Evolutionary conservation across 225 moss, liverwort and hornwort genomes (phyloP).

Genomic region (Pleurozium schreberi): DNA sequence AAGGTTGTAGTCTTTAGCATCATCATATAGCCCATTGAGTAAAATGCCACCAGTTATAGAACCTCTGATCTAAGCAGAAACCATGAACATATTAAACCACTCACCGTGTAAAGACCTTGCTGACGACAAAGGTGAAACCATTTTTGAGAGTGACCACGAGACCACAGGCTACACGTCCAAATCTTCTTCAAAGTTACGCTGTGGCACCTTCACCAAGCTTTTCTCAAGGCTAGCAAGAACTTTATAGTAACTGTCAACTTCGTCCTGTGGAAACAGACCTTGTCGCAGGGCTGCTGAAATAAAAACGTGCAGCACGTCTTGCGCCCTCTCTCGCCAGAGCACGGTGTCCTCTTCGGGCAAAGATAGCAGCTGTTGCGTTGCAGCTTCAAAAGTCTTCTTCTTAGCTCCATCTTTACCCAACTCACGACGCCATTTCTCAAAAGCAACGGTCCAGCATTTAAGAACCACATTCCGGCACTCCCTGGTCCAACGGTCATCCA

Average conservation of each 20-base stretch:
- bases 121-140: neutral
- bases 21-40: too few species aligned
- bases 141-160: neutral
- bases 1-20: too few species aligned
- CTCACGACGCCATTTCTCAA: constrained; percentile 55
- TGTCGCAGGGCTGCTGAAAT: constrained; percentile 44
- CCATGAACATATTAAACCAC: neutral
- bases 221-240: constrained; percentile 38
- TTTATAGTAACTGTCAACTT: constrained; percentile 30
- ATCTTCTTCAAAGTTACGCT: constrained; percentile 7
- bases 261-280: constrained; percentile 42
- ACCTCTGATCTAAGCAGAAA: neutral
- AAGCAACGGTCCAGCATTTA: constrained; percentile 44
- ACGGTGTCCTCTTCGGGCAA: constrained; percentile 26
- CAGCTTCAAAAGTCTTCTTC: constrained; percentile 25
- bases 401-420: constrained; percentile 53
- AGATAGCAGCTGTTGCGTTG: constrained; percentile 25
- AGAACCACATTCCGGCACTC: constrained; percentile 46
- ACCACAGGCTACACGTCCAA: constrained; percentile 9
- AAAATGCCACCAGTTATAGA: neutral
- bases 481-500: constrained; percentile 44
- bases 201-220: constrained; percentile 10
- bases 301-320: constrained; percentile 31
- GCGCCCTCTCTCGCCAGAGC: constrained; percentile 29
- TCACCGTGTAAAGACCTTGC: constrained; percentile 1